Evolutionary conservation across 495 filamentous ascomycete genomes (phyloP), one percentile per base, ranked within the genome.

Genomic region (Podospora conica): DNA sequence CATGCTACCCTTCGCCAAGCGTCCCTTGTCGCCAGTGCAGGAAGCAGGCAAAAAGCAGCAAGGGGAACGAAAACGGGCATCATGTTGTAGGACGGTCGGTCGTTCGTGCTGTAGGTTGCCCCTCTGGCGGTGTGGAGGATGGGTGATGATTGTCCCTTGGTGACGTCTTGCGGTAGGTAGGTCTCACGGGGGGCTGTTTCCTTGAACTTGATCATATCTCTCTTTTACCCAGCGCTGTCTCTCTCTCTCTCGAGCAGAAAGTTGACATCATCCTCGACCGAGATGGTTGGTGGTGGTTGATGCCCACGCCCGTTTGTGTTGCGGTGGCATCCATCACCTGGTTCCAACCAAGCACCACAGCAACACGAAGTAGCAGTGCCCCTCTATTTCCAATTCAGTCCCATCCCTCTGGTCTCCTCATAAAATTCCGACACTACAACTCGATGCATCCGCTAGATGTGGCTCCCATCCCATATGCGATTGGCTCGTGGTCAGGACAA

Each of bases 401-500:
- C 29, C 18, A n/a, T 48, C 31, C 15, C 31, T 15, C 31, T 15
- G 31, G 0, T 33, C 40, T 48, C 40, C 40, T n/a, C 40, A 48
- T 48, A 6, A 48, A 48, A 48, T 7, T n/a, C 33, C 33, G 33
- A 48, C 40, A 11, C 29, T 11, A 10, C 10, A 40, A n/a, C 15
- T 48, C 40, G n/a, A 48, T 7, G 12, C 33, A 40, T 48, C 40
- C 15, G 40, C 15, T 48, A 48, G 40, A 48, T 48, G 40, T 15
- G 18, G 15, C 40, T 11, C 40, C 40, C 40, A n/a, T n/a, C 40
- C 15, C 40, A 2, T 48, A 1, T 48, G 18, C 40, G 5, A 63
- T 65, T 65, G 64, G 57, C 25, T 40, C 58, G 56, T 40, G 21
- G 27, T 53, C 65, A 67, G 29, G 65, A 58, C 53, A 61, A 67